Conservation (phyloP, 2,329 filamentous ascomycete genomes). For the Sphaerulina populicola region DNA sequence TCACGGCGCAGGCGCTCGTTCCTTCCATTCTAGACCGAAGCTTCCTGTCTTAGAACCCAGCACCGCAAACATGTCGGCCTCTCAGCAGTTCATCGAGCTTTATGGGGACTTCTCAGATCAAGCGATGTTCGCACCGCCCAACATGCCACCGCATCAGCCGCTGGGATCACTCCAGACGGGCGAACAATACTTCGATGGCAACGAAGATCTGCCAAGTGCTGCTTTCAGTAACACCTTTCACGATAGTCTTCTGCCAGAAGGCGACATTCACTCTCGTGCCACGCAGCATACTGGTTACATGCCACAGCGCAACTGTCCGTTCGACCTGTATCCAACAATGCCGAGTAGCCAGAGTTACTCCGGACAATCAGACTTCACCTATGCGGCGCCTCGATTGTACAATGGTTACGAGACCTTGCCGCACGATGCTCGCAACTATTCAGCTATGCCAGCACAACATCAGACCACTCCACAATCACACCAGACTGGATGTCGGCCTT, state of each 20-base stretch:
- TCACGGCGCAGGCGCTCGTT: constrained; percentile 2
- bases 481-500: background rate
- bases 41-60: constrained; percentile 2
- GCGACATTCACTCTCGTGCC: background rate
- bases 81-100: background rate
- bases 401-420: background rate
- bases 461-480: background rate
- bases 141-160: background rate
- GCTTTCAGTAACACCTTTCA: background rate
- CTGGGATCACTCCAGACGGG: background rate
- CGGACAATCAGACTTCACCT: background rate
- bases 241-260: background rate
- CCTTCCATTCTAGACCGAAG: constrained; percentile 1
- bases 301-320: background rate
- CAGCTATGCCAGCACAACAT: background rate
- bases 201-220: background rate
- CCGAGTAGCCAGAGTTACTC: background rate
- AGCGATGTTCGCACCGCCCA: background rate
- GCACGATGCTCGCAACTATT: background rate
- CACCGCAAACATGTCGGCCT: background rate
- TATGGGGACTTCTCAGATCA: background rate
- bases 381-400: background rate
- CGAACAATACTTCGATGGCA: background rate
- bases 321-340: background rate
- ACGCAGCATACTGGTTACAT: background rate